Base-by-base conservation (phyloP, 2,329 filamentous ascomycete genomes). In the Penicillium capsulatum region DNA sequence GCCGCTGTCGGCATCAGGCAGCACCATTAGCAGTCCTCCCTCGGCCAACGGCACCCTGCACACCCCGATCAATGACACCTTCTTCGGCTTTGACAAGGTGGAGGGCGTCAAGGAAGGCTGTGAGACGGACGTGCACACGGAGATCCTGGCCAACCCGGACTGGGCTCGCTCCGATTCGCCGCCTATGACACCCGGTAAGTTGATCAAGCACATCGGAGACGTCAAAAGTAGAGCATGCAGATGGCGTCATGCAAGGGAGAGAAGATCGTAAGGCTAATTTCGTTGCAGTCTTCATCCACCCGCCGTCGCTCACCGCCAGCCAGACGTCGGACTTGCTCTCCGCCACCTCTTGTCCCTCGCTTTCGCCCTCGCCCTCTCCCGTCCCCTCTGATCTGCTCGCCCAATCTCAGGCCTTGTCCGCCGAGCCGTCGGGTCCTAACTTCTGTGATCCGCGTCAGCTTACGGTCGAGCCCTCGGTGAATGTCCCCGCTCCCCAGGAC, bases 381-480 rank as follows among this genome's bases (percentile, higher is more conserved):
- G 82, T 86, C 50, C 81, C 86, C 15, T 56, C 61, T 28, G 57
- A 86, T 45, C 86, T 88, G 40, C 77, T 92, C 42, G 88, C 86
- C 17, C 92, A 86, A 32, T 82, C 84, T 33, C 85, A 86, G 17
- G 79, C 84, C 47, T 55, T 63, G 48, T 57, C 53, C 74, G 77
- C 55, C 80, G 85, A 40, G 71, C 83, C 61, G 59, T 74, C 77
- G 52, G 83, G 88, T 64, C 76, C 88, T 53, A 83, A 88, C 68
- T 94, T 92, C 65, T 95, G 91, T 67, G 90, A 96, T 61, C 90
- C 91, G 22, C 83, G 90, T 59, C 87, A 94, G 61, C 72, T 96
- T 49, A 94, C 86, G 14, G 86, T 95, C 22, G 71, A 72, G 44
- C 61, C 70, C 28, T 68, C 68, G 17, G 75, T 71, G 38, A 65